Percentiles rank a stretch among this genome's conserved stretches.
phyloP scores from a whole-genome alignment of 106 monocot species.

The Narthecium ossifragum region DNA sequence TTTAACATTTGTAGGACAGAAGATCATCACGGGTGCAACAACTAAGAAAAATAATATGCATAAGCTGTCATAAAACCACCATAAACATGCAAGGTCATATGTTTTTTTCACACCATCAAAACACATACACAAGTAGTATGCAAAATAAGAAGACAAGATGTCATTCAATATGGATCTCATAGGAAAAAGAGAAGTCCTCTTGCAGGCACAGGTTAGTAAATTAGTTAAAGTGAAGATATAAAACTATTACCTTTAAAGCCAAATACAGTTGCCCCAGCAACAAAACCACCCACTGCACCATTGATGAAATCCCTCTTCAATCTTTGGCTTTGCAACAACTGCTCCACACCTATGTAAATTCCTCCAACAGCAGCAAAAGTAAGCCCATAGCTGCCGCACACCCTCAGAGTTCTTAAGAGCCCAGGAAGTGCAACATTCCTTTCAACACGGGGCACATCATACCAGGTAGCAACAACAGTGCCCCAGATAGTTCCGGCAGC shows the following conservation, averaged over 20 bases:
- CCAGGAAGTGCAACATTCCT: constrained; percentile 85
- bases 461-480: constrained; percentile 91
- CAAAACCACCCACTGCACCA: constrained; percentile 82
- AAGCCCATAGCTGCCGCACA: constrained; percentile 82
- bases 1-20: too few species aligned
- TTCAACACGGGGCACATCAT: constrained; percentile 92
- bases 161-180: neutral
- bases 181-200: neutral
- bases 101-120: neutral
- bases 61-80: neutral
- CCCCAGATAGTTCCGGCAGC: constrained; percentile 81
- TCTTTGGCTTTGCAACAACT: constrained; percentile 69
- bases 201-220: too few species aligned
- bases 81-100: neutral
- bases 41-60: too few species aligned
- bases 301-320: constrained; percentile 83
- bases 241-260: constrained; percentile 44
- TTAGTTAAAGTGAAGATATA: too few species aligned
- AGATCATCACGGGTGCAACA: too few species aligned
- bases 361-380: constrained; percentile 88
- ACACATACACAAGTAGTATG: neutral
- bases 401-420: constrained; percentile 70
- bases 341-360: constrained; percentile 87
- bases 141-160: neutral
- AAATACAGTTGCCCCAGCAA: constrained; percentile 77